phyloP scores from a whole-genome alignment of 768 basidiomycete species.

The Boletus coccyginus region DNA sequence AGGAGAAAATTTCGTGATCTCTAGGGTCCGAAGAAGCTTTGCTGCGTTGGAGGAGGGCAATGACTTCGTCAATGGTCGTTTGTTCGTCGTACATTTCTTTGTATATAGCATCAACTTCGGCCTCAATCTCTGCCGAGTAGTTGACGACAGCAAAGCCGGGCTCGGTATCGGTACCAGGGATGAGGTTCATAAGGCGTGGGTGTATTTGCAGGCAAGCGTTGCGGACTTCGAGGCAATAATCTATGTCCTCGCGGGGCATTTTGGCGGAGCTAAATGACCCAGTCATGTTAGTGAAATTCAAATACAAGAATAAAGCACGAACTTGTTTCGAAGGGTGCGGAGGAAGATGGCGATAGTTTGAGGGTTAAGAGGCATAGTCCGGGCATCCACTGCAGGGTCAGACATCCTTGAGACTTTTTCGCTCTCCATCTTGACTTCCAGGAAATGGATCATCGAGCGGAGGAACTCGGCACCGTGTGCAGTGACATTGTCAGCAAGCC shows the following conservation, averaged over 20 bases:
- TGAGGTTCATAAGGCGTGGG: conserved; percentile 92
- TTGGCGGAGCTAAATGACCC: conserved; percentile 54
- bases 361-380: conserved; percentile 85
- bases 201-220: conserved; percentile 93
- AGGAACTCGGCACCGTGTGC: conserved; percentile 84
- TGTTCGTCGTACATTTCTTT: conserved; percentile 98
- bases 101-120: conserved; percentile 93
- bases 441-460: conserved; percentile 80
- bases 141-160: conserved; percentile 88
- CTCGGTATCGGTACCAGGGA: conserved; percentile 81
- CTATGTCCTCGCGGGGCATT: conserved; percentile 76
- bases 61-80: conserved; percentile 92
- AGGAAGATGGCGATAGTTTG: conserved; percentile 91
- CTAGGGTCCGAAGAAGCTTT: conserved; percentile 78
- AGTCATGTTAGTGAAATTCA: conserved; percentile 1
- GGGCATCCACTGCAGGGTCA: conserved; percentile 72
- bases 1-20: conserved; percentile 97
- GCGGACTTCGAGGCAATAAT: conserved; percentile 87
- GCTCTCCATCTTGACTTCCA: conserved; percentile 90
- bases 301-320: conserved; percentile 26
- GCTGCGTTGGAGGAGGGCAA: conserved; percentile 79
- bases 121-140: conserved; percentile 86
- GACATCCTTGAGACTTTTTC: conserved; percentile 77
- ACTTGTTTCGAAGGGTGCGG: conserved; percentile 84
- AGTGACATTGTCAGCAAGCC: conserved; percentile 86